These are phyloP conservation scores for Pyracantha coccinea DNA, from an alignment of 331 rosid species.

Conservation along the genomic window DNA sequence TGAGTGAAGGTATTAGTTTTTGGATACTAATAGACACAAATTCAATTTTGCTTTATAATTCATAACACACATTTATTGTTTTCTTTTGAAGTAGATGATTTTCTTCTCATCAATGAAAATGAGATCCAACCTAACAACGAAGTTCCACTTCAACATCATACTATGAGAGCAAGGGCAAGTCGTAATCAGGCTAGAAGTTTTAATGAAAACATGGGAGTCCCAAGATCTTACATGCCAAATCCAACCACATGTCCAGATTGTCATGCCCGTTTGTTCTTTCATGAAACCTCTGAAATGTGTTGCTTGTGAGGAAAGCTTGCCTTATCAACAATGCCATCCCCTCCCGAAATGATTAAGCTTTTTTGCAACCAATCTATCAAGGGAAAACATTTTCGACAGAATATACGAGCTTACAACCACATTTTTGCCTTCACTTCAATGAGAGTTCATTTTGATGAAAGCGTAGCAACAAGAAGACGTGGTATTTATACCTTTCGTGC, in stretches of 20 bases:
- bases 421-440: background rate
- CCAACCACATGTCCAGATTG: background rate
- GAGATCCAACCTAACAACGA: background rate
- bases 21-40: no score
- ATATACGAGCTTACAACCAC: background rate
- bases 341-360: background rate
- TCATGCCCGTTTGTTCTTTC: background rate
- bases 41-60: no score
- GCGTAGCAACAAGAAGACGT: background rate
- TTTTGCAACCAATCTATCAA: background rate
- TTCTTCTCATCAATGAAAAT: background rate
- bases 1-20: background rate
- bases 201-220: background rate
- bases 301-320: background rate
- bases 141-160: background rate
- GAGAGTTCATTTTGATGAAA: background rate
- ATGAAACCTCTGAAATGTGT: background rate
- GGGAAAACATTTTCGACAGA: background rate
- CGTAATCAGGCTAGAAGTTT: background rate
- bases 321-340: background rate
- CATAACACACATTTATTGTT: background rate
- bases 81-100: background rate
- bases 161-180: background rate
- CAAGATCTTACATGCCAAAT: background rate
- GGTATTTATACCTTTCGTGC: background rate